A percentile compares a stretch with the other conserved stretches of the same genome.
Evolutionary conservation across 495 filamentous ascomycete genomes (phyloP).

Genomic region (Aspergillus sclerotioniger): DNA sequence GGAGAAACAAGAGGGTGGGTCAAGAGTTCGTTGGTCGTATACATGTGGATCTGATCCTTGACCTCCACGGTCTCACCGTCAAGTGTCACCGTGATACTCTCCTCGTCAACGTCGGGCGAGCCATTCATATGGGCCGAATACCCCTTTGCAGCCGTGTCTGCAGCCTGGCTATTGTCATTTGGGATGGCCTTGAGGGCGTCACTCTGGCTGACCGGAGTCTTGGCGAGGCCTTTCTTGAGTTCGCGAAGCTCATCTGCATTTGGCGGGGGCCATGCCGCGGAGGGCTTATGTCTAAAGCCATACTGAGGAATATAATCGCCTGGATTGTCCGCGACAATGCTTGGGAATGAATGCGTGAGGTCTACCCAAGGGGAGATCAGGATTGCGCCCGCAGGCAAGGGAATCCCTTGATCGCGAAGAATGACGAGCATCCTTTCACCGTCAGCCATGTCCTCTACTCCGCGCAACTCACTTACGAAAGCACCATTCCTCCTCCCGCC

Average conservation of each 20-base stretch:
- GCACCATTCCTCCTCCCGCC: conserved; percentile 82
- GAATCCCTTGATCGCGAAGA: conserved; percentile 74
- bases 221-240: conserved; percentile 35
- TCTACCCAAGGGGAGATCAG: conserved; percentile 94
- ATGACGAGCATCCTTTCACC: conserved; percentile 64
- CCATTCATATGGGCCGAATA: conserved; percentile 36
- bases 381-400: conserved; percentile 84
- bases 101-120: conserved; percentile 29
- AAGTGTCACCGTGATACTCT: conserved; percentile 55
- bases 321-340: conserved; percentile 67
- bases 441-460: conserved; percentile 18
- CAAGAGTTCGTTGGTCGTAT: conserved; percentile 82
- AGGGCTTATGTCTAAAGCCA: conserved; percentile 85
- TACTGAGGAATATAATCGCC: conserved; percentile 83
- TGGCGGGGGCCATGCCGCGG: conserved; percentile 84
- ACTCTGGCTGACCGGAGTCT: conserved; percentile 33
- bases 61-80: conserved; percentile 72
- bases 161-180: conserved; percentile 18
- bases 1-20: conserved; percentile 89
- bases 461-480: conserved; percentile 46
- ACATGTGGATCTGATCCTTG: conserved; percentile 94
- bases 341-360: conserved; percentile 90
- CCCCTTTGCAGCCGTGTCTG: conserved; percentile 40
- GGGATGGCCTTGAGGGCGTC: conserved; percentile 17
- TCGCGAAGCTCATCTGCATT: conserved; percentile 65